phyloP scores from a whole-genome alignment of 169 alveolate genomes.

The Eimeria mitis region DNA sequence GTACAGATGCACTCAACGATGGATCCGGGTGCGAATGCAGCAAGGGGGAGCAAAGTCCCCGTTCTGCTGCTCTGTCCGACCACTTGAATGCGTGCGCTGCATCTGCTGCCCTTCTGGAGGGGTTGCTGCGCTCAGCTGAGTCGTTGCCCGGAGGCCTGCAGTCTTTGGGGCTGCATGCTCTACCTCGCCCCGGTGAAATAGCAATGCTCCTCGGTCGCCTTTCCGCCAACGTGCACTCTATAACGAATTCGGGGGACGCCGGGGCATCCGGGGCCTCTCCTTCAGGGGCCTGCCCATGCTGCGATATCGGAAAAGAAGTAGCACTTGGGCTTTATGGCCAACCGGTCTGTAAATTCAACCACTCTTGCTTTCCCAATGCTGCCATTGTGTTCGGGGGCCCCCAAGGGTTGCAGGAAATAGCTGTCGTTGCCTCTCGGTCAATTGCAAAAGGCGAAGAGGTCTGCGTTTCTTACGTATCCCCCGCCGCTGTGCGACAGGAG shows the following conservation, averaged over 20 bases:
- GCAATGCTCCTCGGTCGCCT: constrained; percentile 7
- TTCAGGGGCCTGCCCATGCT: constrained; percentile 29
- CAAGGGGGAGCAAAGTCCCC: background rate
- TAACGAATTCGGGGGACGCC: background rate
- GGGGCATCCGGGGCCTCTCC: background rate
- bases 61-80: constrained; percentile 17
- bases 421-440: constrained; percentile 37
- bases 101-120: constrained; percentile 33
- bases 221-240: constrained; percentile 53
- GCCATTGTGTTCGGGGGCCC: constrained; percentile 39
- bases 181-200: constrained; percentile 14
- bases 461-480: constrained; percentile 46
- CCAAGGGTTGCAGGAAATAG: constrained; percentile 23
- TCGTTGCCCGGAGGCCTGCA: constrained; percentile 2
- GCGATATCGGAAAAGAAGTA: constrained; percentile 41
- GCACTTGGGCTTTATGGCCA: constrained; percentile 57
- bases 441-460: constrained; percentile 19
- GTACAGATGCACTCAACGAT: background rate
- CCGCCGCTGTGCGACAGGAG: constrained; percentile 15
- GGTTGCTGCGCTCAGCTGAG: constrained; percentile 18
- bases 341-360: constrained; percentile 27
- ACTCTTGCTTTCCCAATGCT: constrained; percentile 47
- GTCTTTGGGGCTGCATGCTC: constrained; percentile 11
- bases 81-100: constrained; percentile 19
- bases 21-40: background rate